Percentiles rank a stretch among this genome's conserved stretches.
Conservation (phyloP, 2,329 filamentous ascomycete species). For the Curvularia sp. region DNA sequence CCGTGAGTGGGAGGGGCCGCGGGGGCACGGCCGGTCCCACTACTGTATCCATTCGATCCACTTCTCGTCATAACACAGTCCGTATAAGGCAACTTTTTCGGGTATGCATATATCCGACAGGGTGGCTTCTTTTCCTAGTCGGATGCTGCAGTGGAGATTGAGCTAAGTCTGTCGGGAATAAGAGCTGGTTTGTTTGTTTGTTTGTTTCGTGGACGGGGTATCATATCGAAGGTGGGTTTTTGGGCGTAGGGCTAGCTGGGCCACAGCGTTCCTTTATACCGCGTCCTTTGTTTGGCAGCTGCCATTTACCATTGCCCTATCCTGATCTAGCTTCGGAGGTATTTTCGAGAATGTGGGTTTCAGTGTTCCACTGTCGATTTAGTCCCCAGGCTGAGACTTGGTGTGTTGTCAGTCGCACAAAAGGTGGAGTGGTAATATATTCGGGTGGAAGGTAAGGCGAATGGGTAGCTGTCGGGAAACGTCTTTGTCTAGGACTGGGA, state of each 20-base stretch:
- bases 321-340: background rate
- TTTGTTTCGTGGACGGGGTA: background rate
- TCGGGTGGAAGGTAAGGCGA: conserved; percentile 1
- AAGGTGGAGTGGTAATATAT: conserved; percentile 2
- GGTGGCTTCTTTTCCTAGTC: background rate
- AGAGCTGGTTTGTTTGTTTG: background rate
- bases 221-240: background rate
- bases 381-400: background rate
- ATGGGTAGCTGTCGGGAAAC: background rate
- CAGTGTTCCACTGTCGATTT: background rate
- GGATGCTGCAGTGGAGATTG: background rate
- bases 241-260: background rate
- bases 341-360: background rate
- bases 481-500: background rate
- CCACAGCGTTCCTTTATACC: background rate
- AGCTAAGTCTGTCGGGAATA: background rate
- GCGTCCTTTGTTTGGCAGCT: background rate
- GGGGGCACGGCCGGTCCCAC: background rate
- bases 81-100: background rate
- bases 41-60: background rate
- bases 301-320: background rate
- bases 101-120: background rate
- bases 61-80: background rate
- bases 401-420: background rate
- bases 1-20: background rate